A percentile compares a stretch with the other conserved stretches of the same genome.
These are phyloP conservation scores for Fomitopsis palustris DNA, from an alignment of 1,284 basidiomycete species.

Conservation along the genomic window DNA sequence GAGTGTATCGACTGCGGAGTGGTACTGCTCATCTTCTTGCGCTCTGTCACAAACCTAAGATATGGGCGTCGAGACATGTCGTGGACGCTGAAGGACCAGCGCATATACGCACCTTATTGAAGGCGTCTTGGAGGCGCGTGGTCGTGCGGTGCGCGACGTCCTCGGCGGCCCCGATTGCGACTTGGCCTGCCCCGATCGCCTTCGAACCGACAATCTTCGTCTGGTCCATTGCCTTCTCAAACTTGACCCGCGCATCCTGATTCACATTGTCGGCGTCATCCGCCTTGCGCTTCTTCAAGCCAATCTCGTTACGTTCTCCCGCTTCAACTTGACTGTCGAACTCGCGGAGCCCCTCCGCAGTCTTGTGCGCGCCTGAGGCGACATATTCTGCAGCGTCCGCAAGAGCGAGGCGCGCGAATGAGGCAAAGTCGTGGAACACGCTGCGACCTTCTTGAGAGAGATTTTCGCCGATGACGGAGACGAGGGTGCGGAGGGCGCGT, in stretches of 20 bases:
- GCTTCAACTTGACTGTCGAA: slow-evolving; percentile 54
- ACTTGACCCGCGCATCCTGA: slow-evolving; percentile 41
- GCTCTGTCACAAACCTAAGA: slow-evolving; percentile 58
- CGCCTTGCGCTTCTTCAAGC: slow-evolving; percentile 43
- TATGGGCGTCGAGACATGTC: background rate
- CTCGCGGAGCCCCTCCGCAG: slow-evolving; percentile 48
- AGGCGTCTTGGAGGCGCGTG: slow-evolving; percentile 44
- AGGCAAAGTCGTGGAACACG: slow-evolving; percentile 57
- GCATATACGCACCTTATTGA: slow-evolving; percentile 41
- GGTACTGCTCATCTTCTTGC: slow-evolving; percentile 55
- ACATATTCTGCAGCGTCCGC: slow-evolving; percentile 60
- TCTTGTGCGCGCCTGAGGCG: slow-evolving; percentile 42
- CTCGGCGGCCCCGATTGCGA: slow-evolving; percentile 35
- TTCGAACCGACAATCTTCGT: slow-evolving; percentile 52
- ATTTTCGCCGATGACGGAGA: slow-evolving; percentile 50
- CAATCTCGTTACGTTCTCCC: slow-evolving; percentile 53
- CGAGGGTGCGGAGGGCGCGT: slow-evolving; percentile 42
- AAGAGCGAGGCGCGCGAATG: slow-evolving; percentile 56
- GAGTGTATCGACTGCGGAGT: slow-evolving; percentile 49
- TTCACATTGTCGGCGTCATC: slow-evolving; percentile 41
- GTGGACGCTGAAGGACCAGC: too few species aligned
- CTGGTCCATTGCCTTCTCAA: slow-evolving; percentile 63
- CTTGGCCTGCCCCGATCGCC: slow-evolving; percentile 51
- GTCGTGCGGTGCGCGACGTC: slow-evolving; percentile 41
- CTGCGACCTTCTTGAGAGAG: slow-evolving; percentile 48